Conservation (phyloP, 257 asterid species). For the Solanum ossicruentum region DNA sequence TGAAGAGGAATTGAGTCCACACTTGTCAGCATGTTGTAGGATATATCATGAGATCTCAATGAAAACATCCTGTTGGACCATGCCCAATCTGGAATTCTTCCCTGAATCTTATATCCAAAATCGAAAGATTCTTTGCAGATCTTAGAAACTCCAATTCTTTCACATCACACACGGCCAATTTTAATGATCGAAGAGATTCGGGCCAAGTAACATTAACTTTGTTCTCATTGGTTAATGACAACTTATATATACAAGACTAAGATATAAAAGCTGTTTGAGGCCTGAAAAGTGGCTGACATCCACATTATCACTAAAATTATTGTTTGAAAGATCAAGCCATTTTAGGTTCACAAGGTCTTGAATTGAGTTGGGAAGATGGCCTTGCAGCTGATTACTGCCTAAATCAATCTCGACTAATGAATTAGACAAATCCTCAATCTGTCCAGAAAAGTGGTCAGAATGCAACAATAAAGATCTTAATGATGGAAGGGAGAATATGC, state of each 20-base stretch:
- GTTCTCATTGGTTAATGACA: background rate
- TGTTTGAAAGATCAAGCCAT: background rate
- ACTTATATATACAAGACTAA: background rate
- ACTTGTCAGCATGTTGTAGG: background rate
- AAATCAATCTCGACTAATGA: background rate
- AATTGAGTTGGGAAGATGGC: background rate
- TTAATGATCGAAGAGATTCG: accelerated
- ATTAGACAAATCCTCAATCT: background rate
- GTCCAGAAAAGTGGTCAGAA: background rate
- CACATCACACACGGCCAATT: background rate
- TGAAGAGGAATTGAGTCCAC: background rate
- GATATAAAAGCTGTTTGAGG: background rate
- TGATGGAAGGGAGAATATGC: background rate
- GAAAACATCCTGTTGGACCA: background rate
- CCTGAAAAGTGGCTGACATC: background rate
- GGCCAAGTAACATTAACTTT: background rate
- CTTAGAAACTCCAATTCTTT: background rate
- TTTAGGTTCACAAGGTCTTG: background rate
- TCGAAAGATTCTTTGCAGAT: background rate
- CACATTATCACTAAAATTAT: background rate
- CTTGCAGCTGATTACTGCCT: background rate
- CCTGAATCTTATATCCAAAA: background rate
- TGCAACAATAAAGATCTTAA: background rate
- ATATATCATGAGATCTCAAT: background rate
- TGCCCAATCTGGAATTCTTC: background rate